Percentiles rank a stretch among this genome's conserved stretches.
phyloP scores from a whole-genome alignment of 2,329 filamentous ascomycete species.

The Bipolaris gigantea region DNA sequence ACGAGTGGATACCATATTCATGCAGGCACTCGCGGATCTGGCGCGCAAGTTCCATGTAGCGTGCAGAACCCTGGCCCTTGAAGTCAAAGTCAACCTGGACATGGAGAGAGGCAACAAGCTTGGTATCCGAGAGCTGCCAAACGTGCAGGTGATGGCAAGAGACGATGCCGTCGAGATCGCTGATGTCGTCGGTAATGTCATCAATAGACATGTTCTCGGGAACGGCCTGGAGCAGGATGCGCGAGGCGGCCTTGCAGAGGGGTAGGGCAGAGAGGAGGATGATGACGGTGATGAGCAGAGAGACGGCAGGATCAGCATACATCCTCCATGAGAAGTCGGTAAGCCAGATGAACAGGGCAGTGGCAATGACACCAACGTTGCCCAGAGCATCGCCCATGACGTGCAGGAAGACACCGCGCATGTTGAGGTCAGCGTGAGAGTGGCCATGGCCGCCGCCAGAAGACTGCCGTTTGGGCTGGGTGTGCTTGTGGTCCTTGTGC shows the following conservation, averaged over 20 bases:
- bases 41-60: slow-evolving; percentile 88
- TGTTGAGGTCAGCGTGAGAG: slow-evolving; percentile 87
- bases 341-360: slow-evolving; percentile 88
- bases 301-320: slow-evolving; percentile 91
- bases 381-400: slow-evolving; percentile 81
- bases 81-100: slow-evolving; percentile 91
- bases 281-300: slow-evolving; percentile 85
- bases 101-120: slow-evolving; percentile 90
- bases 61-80: slow-evolving; percentile 71
- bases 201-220: slow-evolving; percentile 85
- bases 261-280: slow-evolving; percentile 74
- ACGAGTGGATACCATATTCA: slow-evolving; percentile 93
- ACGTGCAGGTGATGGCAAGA: slow-evolving; percentile 96
- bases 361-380: slow-evolving; percentile 82
- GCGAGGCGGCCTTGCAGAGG: slow-evolving; percentile 75
- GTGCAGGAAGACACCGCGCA: slow-evolving; percentile 74
- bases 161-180: slow-evolving; percentile 78
- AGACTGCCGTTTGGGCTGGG: slow-evolving; percentile 66
- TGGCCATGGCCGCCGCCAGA: slow-evolving; percentile 68
- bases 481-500: slow-evolving; percentile 80
- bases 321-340: slow-evolving; percentile 77
- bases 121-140: slow-evolving; percentile 95
- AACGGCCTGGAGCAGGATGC: slow-evolving; percentile 91
- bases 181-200: slow-evolving; percentile 90
- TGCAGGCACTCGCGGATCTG: slow-evolving; percentile 87